Percentiles rank a stretch among this genome's conserved stretches.
These are phyloP conservation scores for Metroxylon sagu DNA, from an alignment of 176 grass and related monocot species.

Conservation along the genomic window DNA sequence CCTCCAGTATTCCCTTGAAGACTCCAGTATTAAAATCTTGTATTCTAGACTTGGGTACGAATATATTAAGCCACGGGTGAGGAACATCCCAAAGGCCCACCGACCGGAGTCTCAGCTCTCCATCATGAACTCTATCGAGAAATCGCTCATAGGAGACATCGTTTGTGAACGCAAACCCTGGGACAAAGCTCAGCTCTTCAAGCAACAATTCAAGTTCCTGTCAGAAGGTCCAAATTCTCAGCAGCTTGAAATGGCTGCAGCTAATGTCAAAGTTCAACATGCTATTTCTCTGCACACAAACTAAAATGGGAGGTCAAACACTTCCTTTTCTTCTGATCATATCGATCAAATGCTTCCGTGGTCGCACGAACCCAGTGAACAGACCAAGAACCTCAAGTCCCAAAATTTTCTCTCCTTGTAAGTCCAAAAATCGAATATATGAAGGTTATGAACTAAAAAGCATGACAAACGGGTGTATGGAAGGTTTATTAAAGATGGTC, in stretches of 20 bases:
- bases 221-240: constrained; percentile 7
- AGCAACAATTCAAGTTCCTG: constrained; percentile 39
- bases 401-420: too few species aligned
- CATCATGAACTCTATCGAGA: constrained; percentile 41
- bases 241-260: neutral
- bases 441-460: too few species aligned
- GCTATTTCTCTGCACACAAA: neutral
- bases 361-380: too few species aligned
- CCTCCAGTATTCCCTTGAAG: constrained; percentile 45
- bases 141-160: constrained; percentile 53
- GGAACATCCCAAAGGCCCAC: constrained; percentile 51
- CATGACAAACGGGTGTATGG: too few species aligned
- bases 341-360: too few species aligned
- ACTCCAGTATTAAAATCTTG: constrained; percentile 47
- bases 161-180: constrained; percentile 35
- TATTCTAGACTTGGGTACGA: constrained; percentile 52
- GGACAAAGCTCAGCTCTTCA: constrained; percentile 32
- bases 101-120: constrained; percentile 44
- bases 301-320: neutral
- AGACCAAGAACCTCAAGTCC: too few species aligned
- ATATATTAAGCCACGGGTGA: constrained; percentile 79
- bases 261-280: neutral
- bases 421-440: too few species aligned
- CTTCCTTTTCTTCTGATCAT: too few species aligned
- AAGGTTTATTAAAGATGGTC: too few species aligned